A percentile compares a stretch with the other conserved stretches of the same genome.
phyloP scores from a whole-genome alignment of 768 basidiomycete species.

The Leccinum barrowsii region DNA sequence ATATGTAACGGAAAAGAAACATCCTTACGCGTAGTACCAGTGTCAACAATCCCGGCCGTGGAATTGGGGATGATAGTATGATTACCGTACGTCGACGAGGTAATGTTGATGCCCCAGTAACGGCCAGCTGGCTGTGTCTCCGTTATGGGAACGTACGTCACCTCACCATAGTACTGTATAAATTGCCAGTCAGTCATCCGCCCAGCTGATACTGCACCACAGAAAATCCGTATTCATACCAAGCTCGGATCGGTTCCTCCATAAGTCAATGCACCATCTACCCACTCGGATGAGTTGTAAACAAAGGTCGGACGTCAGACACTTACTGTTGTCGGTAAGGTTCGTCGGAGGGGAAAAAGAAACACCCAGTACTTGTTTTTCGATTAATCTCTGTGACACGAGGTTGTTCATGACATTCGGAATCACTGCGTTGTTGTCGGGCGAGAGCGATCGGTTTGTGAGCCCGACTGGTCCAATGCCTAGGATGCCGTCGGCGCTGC shows the following conservation, averaged over 20 bases:
- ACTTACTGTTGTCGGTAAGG: slow-evolving; percentile 7
- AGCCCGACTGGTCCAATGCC: slow-evolving; percentile 20
- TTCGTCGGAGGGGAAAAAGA: slow-evolving; percentile 15
- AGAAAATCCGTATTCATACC: neutral
- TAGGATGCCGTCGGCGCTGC: slow-evolving; percentile 25
- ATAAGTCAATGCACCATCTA: neutral
- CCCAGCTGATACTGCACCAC: neutral
- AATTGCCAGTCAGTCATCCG: neutral
- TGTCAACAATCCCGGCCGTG: neutral
- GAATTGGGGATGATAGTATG: slow-evolving; percentile 9
- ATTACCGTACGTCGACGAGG: slow-evolving; percentile 13
- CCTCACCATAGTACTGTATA: slow-evolving; percentile 18
- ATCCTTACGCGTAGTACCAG: neutral
- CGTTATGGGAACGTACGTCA: slow-evolving; percentile 27
- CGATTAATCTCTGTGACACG: slow-evolving; percentile 12
- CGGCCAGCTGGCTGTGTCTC: slow-evolving; percentile 17
- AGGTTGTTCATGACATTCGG: slow-evolving; percentile 23
- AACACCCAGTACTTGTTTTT: slow-evolving; percentile 14
- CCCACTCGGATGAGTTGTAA: slow-evolving; percentile 13
- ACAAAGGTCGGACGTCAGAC: neutral
- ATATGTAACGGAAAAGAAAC: neutral
- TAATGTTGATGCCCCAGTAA: slow-evolving; percentile 32
- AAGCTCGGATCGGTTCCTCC: neutral
- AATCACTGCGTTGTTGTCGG: neutral
- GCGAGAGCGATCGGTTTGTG: neutral